Evolutionary conservation across 768 basidiomycete genomes (phyloP).

Genomic region (Goffeauzyma gilvescens): DNA sequence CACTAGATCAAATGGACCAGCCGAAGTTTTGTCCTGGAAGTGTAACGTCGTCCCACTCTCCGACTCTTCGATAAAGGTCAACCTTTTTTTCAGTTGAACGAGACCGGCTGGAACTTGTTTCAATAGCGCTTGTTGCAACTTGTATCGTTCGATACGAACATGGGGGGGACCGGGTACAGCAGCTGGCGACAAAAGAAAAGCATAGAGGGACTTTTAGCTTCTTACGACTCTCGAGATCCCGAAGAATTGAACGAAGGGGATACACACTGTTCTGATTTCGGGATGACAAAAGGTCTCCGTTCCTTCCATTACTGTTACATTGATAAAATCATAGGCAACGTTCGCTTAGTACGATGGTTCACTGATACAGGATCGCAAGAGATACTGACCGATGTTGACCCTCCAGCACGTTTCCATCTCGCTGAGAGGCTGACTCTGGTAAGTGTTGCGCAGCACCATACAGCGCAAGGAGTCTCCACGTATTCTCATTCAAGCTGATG

Average conservation of each 20-base stretch:
- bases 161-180: too few species aligned
- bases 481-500: slow-evolving; percentile 18
- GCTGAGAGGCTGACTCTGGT: too few species aligned
- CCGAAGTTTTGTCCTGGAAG: slow-evolving; percentile 14
- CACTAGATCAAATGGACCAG: slow-evolving; percentile 15
- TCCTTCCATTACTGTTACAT: slow-evolving; percentile 2
- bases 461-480: slow-evolving; percentile 15
- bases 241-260: too few species aligned
- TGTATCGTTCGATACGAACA: slow-evolving; percentile 16
- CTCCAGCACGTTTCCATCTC: slow-evolving; percentile 2
- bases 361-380: neutral
- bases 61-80: slow-evolving; percentile 7
- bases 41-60: slow-evolving; percentile 1
- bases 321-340: neutral
- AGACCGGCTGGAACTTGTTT: slow-evolving; percentile 10
- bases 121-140: slow-evolving; percentile 16
- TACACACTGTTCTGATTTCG: slow-evolving; percentile 3
- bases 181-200: too few species aligned
- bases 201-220: too few species aligned
- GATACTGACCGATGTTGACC: neutral
- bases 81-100: slow-evolving; percentile 15
- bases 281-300: neutral
- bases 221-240: too few species aligned
- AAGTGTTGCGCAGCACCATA: slow-evolving; percentile 9
- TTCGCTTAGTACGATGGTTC: neutral